Conservation (phyloP, 1,284 basidiomycete species). For the Puccinia horiana region DNA sequence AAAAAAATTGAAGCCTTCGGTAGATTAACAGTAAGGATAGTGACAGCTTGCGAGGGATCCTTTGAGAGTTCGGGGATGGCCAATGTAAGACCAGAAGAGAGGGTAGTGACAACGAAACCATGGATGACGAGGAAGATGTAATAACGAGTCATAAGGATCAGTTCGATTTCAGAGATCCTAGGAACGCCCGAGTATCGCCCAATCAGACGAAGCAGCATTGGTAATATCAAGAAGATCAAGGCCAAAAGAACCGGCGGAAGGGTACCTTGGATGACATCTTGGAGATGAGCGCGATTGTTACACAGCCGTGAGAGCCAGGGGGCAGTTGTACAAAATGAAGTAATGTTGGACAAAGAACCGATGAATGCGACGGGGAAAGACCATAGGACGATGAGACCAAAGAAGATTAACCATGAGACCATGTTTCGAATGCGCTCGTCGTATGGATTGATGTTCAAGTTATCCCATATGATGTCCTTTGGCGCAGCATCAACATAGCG, state of each 20-base stretch:
- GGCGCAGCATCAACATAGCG: conserved; percentile 72
- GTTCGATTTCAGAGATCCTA: conserved; percentile 75
- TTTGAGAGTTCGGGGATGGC: conserved; percentile 68
- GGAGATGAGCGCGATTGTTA: conserved; percentile 58
- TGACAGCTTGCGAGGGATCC: conserved; percentile 68
- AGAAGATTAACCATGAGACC: conserved; percentile 63
- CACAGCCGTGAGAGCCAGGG: conserved; percentile 82
- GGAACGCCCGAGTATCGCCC: conserved; percentile 79
- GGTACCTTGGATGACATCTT: conserved; percentile 63
- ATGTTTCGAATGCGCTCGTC: conserved; percentile 69
- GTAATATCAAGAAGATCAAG: conserved; percentile 85
- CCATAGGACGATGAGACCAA: conserved; percentile 70
- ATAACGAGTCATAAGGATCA: conserved; percentile 85
- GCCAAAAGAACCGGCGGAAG: conserved; percentile 81
- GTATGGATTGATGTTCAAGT: conserved; percentile 83
- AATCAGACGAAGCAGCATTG: conserved; percentile 72
- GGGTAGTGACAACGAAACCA: conserved; percentile 82
- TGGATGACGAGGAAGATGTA: conserved; percentile 91
- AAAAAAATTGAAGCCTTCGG: conserved; percentile 89
- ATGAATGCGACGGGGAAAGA: conserved; percentile 67
- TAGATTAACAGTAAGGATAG: conserved; percentile 71
- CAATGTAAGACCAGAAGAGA: conserved; percentile 76
- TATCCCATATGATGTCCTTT: conserved; percentile 81
- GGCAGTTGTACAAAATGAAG: conserved; percentile 68
- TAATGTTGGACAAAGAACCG: conserved; percentile 79